A percentile compares a stretch with the other conserved stretches of the same genome.
Conservation (phyloP, 495 filamentous ascomycete genomes). For the Aspergillus saccharolyticus region DNA sequence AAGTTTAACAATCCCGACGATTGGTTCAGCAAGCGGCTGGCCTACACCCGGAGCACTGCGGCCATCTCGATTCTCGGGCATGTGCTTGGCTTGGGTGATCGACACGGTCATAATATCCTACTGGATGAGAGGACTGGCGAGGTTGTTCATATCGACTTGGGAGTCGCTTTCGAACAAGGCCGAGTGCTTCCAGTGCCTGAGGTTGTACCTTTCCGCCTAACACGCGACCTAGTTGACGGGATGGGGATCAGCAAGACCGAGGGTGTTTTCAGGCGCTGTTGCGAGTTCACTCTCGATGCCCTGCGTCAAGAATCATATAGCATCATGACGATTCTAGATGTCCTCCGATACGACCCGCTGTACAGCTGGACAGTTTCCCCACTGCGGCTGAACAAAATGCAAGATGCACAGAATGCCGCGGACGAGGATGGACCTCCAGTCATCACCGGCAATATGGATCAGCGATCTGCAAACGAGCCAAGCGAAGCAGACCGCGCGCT, state of each 20-base stretch:
- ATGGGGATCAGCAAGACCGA: constrained; percentile 96
- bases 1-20: constrained; percentile 90
- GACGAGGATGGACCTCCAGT: constrained; percentile 33
- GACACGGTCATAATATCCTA: constrained; percentile 95
- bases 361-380: constrained; percentile 96
- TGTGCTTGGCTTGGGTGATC: constrained; percentile 89
- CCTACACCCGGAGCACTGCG: constrained; percentile 88
- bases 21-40: constrained; percentile 82
- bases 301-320: constrained; percentile 86
- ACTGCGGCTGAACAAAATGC: constrained; percentile 71
- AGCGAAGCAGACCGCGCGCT: constrained; percentile 89
- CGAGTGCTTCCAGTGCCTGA: constrained; percentile 89
- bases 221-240: constrained; percentile 92
- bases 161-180: constrained; percentile 94
- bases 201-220: constrained; percentile 89
- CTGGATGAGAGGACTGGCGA: constrained; percentile 87
- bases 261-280: constrained; percentile 92
- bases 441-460: constrained; percentile 31
- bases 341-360: constrained; percentile 91
- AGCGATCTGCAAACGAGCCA: constrained; percentile 61
- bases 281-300: constrained; percentile 93
- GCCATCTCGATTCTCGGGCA: constrained; percentile 93
- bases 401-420: constrained; percentile 52
- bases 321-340: constrained; percentile 96
- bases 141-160: constrained; percentile 93